Conservation (phyloP, 306 rosid genomes). For the Trifolium repens region DNA sequence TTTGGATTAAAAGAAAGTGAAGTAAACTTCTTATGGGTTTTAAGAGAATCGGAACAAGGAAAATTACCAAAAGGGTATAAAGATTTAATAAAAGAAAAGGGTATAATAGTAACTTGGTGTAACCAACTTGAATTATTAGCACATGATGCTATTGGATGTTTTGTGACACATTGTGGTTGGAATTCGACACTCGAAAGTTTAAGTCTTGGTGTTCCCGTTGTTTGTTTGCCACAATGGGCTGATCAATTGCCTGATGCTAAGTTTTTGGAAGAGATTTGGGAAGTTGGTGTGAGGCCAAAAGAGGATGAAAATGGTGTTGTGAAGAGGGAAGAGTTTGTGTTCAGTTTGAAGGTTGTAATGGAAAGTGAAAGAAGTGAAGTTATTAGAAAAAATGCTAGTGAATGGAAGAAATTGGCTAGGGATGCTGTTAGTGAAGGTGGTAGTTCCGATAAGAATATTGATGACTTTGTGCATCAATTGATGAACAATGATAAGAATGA, state of each 20-base stretch:
- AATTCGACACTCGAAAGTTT: slow-evolving; percentile 72
- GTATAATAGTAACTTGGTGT: slow-evolving; percentile 57
- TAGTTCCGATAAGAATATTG: slow-evolving; percentile 48
- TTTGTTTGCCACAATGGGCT: slow-evolving; percentile 69
- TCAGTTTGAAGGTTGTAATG: slow-evolving; percentile 58
- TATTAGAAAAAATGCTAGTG: slow-evolving; percentile 47
- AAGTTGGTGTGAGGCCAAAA: slow-evolving; percentile 61
- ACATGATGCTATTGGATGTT: slow-evolving; percentile 58
- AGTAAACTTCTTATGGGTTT: slow-evolving; percentile 51
- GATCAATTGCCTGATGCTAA: slow-evolving; percentile 72
- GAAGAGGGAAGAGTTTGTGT: slow-evolving; percentile 53
- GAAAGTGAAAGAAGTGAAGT: slow-evolving; percentile 54
- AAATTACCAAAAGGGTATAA: slow-evolving; percentile 48
- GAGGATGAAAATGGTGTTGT: slow-evolving; percentile 62
- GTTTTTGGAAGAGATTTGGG: slow-evolving; percentile 66
- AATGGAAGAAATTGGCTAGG: slow-evolving; percentile 58
- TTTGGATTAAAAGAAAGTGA: slow-evolving; percentile 51
- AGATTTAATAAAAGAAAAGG: slow-evolving; percentile 43
- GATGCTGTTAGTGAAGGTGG: slow-evolving; percentile 59
- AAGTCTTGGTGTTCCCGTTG: slow-evolving; percentile 68
- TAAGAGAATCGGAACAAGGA: slow-evolving; percentile 50
- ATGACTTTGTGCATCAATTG: slow-evolving; percentile 54
- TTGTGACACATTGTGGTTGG: slow-evolving; percentile 76
- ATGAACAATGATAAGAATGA: slow-evolving; percentile 3
- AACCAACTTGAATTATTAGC: slow-evolving; percentile 66